Evolutionary conservation across 495 filamentous ascomycete genomes (phyloP), one percentile per base, ranked within the genome.

Genomic region (Podospora sp.): DNA sequence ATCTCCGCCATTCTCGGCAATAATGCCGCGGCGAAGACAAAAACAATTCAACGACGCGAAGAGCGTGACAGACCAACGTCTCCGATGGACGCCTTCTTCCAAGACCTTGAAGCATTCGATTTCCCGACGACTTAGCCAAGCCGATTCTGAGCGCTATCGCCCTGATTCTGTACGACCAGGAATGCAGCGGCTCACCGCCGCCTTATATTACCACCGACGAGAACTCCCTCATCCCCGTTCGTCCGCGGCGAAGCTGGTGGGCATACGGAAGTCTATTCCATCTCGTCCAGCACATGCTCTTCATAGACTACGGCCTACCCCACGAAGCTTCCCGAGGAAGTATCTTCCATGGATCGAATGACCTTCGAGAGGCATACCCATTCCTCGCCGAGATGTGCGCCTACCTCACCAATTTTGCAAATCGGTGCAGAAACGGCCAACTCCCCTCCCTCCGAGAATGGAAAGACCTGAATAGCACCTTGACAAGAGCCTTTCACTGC

Each of bases 141-240:
- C 46, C 56, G 8, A 20, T 66, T 9, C 64, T 66, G 4, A 20
- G 58, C 12, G 64, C 65, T 24, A 56, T 55, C 26, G 65, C 56
- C 36, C 24, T 61, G 40, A 62, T 66, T 40, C 46, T 66, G 11
- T 66, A 66, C 57, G 40, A 66, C 57, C 56, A 53, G 27, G 57
- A 61, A 50, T 62, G 21, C 36, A 50, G 65, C 58, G 40, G 25
- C n/a, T 9, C 49, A 11, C 22, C 49, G 14, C 24, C 50, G 49
- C 33, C 60, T 24, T 62, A 62, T 22, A 12, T 11, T 20, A 51
- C 8, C 35, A n/a, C n/a, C n/a, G n/a, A n/a, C n/a, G 24, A 62
- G 35, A 11, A 50, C 5, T 21, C 14, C 14, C 60, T 4, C 4
- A 20, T 51, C 50, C 60, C 3, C 40, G 6, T 6, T 51, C 60